Base-by-base conservation (phyloP, 1,139 yeast genomes). In the Magnusiomyces clavatus region DNA sequence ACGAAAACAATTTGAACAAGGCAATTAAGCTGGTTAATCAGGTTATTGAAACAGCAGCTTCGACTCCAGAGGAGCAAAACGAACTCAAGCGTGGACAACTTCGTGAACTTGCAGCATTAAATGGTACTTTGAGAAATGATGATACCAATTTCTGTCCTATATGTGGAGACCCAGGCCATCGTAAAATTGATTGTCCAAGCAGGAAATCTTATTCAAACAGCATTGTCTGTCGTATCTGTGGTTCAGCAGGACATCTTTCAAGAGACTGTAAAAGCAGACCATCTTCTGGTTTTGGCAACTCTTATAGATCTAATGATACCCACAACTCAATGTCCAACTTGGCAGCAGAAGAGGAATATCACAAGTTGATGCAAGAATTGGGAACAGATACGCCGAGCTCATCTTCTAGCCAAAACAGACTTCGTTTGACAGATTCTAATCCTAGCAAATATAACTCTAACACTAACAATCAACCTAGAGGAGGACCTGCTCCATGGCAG, bases 41-140 rank as follows among this genome's bases (percentile, higher is more conserved):
- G 57, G 81, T 92, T 50, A 81, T 94, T 39, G 82, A 86, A 51
- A 86, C 86, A 57, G 96, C 76, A 2, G 86, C 92, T 1, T 77
- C 83, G 20, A 82, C 95, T 0, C 98, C 98, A 1, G 92, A 84
- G 59, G 96, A 96, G 1, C 95, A 88, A 64, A 92, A 92, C 68
- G 96, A 88, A 58, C 75, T 87, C 67, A 94, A 94, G 65, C 75
- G 97, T 53, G 89, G 86, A 46, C 99, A 94, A 66, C 75, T 94
- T 58, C 76, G 96, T 57, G 96, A 92, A 62, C 75, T 94, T 61
- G 99, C 99, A 0, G 83, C 87, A 14, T 75, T 92, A 54, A 94
- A 92, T 70, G 99, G 99, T 69, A 94, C 98, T 0, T 74, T 89
- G 48, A 77, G 97, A 52, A 96, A 87, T 62, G 86, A 81, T 54